A percentile compares a stretch with the other conserved stretches of the same genome.
These are phyloP conservation scores for Prunus yedoensis DNA, from an alignment of 331 rosid species.

Conservation along the genomic window DNA sequence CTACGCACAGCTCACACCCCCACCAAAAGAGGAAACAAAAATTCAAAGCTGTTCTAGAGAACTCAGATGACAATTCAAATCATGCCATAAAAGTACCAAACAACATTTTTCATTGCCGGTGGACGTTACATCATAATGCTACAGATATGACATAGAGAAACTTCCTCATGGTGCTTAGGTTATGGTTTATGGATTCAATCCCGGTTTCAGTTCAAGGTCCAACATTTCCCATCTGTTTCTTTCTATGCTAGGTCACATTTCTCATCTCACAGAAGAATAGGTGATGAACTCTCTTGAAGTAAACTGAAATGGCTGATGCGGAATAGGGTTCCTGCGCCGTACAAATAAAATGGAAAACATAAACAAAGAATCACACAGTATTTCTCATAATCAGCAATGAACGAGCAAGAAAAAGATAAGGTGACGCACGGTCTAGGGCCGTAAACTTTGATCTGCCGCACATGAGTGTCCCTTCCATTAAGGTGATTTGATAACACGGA, in stretches of 20 bases:
- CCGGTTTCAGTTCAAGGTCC: background rate
- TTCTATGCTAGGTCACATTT: constrained; percentile 1
- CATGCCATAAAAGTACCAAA: background rate
- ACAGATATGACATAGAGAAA: background rate
- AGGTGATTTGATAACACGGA: constrained; percentile 88
- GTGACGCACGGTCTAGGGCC: constrained; percentile 86
- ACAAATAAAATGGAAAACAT: background rate
- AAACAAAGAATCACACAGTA: constrained; percentile 5
- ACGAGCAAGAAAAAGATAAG: constrained; percentile 21
- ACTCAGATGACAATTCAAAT: background rate
- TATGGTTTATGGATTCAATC: background rate
- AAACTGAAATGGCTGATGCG: constrained; percentile 89
- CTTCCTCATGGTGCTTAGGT: background rate
- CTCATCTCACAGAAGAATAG: constrained; percentile 79
- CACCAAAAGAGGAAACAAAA: background rate
- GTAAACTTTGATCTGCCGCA: constrained; percentile 95
- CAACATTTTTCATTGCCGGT: background rate
- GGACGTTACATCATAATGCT: background rate
- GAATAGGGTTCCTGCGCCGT: constrained; percentile 82
- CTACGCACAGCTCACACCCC: too few relatives aligned
- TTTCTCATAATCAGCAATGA: background rate
- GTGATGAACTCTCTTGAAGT: constrained; percentile 81
- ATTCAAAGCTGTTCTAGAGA: background rate
- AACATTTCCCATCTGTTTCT: background rate
- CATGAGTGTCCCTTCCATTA: constrained; percentile 92